Base-by-base conservation (phyloP, 179 eudicot species). In the Silene noctiflora region DNA sequence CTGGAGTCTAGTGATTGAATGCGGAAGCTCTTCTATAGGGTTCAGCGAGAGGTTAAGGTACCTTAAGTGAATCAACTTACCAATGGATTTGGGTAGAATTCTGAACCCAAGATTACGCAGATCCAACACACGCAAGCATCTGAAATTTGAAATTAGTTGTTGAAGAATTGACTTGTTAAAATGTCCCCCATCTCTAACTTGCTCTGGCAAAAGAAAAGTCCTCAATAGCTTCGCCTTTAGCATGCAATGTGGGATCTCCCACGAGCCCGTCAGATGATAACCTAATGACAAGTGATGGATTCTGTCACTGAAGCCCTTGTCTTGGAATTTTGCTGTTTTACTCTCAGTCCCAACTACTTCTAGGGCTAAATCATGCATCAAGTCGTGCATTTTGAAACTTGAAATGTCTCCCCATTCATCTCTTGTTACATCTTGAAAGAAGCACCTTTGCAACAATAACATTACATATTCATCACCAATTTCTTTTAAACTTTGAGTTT, bases 321-420 rank as follows among this genome's bases (percentile, higher is more conserved):
- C 20, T n/a, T 60, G 33, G 22, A 55, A 10, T 22, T 69, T 61
- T 22, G 60, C 62, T 8, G 25, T 63, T 20, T 53, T 64, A 21
- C 73, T 62, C 56, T 71, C 82, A 17, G 60, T 63, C 5, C 83
- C 80, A 14, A 70, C 78, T 56, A 59, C 71, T 21, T 44, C 59
- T 4, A 70, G 22, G n/a, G 79, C 83, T 16, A 85, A 31, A 62
- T 80, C 80, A 16, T 77, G 78, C 62, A 85, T 56, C 33, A 82
- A 27, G 22, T 85, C 79, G 44, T 82, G 85, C 68, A 80, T 59
- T 46, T 65, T 81, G 74, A 60, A 77, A 6, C 62, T 27, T 12
- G 44, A 21, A 1, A 73, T 51, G 24, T 62, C 64, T 14, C 78
- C 86, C 27, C 25, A 6, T 67, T 21, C 33, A 29, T 72, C 76